Evolutionary conservation across 495 filamentous ascomycete genomes (phyloP).

Genomic region (Penicillium subrubescens): DNA sequence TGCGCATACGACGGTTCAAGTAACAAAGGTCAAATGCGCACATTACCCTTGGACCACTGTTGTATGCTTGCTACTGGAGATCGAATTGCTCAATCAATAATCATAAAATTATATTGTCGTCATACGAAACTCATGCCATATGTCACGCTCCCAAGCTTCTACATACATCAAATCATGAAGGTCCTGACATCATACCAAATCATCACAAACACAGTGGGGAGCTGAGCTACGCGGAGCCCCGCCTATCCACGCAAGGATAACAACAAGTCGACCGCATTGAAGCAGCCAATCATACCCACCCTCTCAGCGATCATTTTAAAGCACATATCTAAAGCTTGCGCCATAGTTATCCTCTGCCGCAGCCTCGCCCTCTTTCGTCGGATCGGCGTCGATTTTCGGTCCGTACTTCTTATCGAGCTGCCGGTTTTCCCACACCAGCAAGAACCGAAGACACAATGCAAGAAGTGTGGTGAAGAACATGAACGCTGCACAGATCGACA

Average conservation of each 20-base stretch:
- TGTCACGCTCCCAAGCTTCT: background rate
- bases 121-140: too few species aligned
- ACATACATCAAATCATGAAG: conserved; percentile 2
- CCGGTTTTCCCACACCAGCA: conserved; percentile 65
- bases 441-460: conserved; percentile 53
- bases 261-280: background rate
- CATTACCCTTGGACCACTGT: too few species aligned
- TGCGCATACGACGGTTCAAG: too few species aligned
- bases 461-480: conserved; percentile 68
- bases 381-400: conserved; percentile 25
- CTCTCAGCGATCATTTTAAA: conserved; percentile 27
- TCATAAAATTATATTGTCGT: too few species aligned
- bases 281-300: background rate
- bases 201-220: background rate
- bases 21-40: too few species aligned
- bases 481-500: conserved; percentile 69
- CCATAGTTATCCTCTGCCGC: conserved; percentile 56
- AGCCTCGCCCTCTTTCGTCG: conserved; percentile 19
- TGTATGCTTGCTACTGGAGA: too few species aligned
- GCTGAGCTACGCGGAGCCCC: background rate
- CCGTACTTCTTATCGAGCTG: conserved; percentile 57
- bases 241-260: background rate
- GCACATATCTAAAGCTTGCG: conserved; percentile 47
- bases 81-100: too few species aligned
- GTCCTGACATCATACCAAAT: conserved; percentile 13